These are phyloP conservation scores for Blastobotrys chiropterorum DNA, from an alignment of 805 yeast species.

Conservation along the genomic window DNA sequence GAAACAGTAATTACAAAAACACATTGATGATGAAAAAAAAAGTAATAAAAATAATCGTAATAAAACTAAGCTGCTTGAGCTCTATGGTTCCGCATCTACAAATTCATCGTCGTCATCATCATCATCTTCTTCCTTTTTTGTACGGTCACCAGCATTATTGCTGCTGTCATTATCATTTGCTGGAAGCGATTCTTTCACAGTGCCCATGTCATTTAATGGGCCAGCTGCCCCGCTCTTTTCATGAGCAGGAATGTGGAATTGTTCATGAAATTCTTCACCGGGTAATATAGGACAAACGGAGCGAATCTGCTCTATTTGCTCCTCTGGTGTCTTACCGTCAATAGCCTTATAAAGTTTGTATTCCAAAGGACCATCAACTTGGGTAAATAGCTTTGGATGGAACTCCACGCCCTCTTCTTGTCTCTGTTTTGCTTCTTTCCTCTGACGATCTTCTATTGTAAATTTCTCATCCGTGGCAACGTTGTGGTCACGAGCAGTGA, in stretches of 20 bases:
- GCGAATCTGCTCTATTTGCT: conserved; percentile 50
- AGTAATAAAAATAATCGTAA: conserved; percentile 2
- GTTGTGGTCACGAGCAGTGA: conserved; percentile 72
- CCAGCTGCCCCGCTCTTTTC: conserved; percentile 37
- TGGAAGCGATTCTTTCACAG: conserved; percentile 17
- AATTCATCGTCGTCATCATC: conserved; percentile 22
- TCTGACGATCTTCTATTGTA: conserved; percentile 81
- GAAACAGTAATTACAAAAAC: conserved; percentile 4
- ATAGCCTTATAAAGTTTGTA: conserved; percentile 61
- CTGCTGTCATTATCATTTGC: not conserved
- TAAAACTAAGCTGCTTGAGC: conserved; percentile 5
- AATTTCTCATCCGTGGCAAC: conserved; percentile 85
- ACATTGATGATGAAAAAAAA: not conserved
- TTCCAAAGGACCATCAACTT: conserved; percentile 44
- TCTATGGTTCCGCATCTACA: conserved; percentile 20
- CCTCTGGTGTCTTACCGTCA: conserved; percentile 41
- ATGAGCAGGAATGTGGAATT: conserved; percentile 63
- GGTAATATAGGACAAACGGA: conserved; percentile 75
- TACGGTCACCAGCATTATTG: not conserved
- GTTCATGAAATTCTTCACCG: conserved; percentile 62
- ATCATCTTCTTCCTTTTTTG: not conserved
- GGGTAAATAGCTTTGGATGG: conserved; percentile 70
- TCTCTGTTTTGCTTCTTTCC: conserved; percentile 66
- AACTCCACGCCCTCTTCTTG: conserved; percentile 73
- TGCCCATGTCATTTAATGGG: conserved; percentile 7